A percentile compares a stretch with the other conserved stretches of the same genome.
phyloP scores from a whole-genome alignment of 1,284 basidiomycete genomes.

The Ceratobasidium sp. region DNA sequence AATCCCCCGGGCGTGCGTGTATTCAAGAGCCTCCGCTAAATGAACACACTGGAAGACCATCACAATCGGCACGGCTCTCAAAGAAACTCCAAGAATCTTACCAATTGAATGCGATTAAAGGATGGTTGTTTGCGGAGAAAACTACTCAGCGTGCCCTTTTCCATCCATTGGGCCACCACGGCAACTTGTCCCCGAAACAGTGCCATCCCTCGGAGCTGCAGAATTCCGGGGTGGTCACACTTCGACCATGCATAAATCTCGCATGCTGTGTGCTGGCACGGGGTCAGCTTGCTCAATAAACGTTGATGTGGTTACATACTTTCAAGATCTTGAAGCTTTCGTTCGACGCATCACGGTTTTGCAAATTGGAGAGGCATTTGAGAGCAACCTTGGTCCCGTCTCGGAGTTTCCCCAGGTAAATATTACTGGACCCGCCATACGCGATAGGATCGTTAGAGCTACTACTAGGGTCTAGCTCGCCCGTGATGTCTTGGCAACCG shows the following conservation, averaged over 20 bases:
- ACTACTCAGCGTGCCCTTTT: neutral
- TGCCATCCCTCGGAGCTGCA: slow-evolving; percentile 17
- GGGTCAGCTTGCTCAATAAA: neutral
- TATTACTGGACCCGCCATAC: slow-evolving; percentile 7
- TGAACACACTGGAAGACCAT: slow-evolving; percentile 25
- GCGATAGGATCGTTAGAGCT: neutral
- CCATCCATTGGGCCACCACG: slow-evolving; percentile 21
- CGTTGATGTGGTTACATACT: neutral
- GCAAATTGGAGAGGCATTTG: slow-evolving; percentile 3
- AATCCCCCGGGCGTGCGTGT: slow-evolving; percentile 12
- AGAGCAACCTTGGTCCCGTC: slow-evolving; percentile 9
- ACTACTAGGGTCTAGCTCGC: neutral
- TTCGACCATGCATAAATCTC: slow-evolving; percentile 41
- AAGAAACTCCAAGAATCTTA: neutral
- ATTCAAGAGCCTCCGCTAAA: slow-evolving; percentile 2
- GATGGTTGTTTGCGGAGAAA: neutral
- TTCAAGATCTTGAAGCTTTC: neutral
- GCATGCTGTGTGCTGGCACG: slow-evolving; percentile 9
- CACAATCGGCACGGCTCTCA: neutral
- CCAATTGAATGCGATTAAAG: slow-evolving; percentile 11
- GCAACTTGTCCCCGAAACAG: neutral
- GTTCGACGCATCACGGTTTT: neutral
- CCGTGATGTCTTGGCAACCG: slow-evolving; percentile 25
- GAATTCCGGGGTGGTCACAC: slow-evolving; percentile 8
- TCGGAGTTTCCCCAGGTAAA: neutral